phyloP scores from a whole-genome alignment of 495 filamentous ascomycete species.

The Usnea hakonensis region DNA sequence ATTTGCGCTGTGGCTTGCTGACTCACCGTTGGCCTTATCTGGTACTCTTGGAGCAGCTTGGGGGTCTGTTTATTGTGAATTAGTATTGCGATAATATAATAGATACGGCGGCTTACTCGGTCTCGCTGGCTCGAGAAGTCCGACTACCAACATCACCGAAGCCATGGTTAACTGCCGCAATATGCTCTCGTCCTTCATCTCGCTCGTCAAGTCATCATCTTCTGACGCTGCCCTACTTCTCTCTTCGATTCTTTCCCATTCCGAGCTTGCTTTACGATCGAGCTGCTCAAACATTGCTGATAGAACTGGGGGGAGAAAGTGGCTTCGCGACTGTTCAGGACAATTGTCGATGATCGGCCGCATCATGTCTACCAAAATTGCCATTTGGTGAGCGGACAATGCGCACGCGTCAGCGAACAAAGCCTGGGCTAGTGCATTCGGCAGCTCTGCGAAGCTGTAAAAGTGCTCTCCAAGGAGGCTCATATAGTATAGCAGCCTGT shows the following conservation, averaged over 20 bases:
- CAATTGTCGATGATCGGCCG: constrained; percentile 86
- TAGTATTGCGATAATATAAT: neutral
- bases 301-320: constrained; percentile 83
- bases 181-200: constrained; percentile 98
- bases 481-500: constrained; percentile 91
- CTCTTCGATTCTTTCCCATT: constrained; percentile 67
- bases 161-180: constrained; percentile 88
- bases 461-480: constrained; percentile 78
- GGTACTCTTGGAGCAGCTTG: constrained; percentile 7
- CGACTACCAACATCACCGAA: constrained; percentile 81
- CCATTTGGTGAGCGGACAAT: constrained; percentile 87
- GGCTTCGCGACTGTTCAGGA: constrained; percentile 62
- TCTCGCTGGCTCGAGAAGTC: constrained; percentile 69
- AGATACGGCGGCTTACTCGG: constrained; percentile 36
- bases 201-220: constrained; percentile 68
- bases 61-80: constrained; percentile 3
- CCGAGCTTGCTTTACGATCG: constrained; percentile 73
- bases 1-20: neutral
- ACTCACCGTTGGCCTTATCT: constrained; percentile 3
- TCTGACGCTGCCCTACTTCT: constrained; percentile 55
- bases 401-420: constrained; percentile 76
- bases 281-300: constrained; percentile 75
- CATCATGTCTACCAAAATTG: constrained; percentile 77
- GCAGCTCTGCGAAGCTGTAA: constrained; percentile 79
- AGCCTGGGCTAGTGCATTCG: constrained; percentile 73